A percentile compares a stretch with the other conserved stretches of the same genome.
These are phyloP conservation scores for Pseudocercospora vitis DNA, from an alignment of 2,329 filamentous ascomycete species.

Conservation along the genomic window DNA sequence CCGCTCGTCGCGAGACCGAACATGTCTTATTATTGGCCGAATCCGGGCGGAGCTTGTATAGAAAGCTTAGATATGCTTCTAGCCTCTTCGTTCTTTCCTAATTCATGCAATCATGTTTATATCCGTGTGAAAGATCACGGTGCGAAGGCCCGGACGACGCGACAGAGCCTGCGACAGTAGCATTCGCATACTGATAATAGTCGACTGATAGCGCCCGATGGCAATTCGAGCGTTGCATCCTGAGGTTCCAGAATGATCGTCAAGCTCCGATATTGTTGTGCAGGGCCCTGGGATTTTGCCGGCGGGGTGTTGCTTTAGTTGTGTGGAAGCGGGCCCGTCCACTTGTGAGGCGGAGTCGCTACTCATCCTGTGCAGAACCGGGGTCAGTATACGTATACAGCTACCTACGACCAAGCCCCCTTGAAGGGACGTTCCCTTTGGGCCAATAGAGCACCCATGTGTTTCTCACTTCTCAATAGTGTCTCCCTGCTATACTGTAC, in stretches of 20 bases:
- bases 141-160: background rate
- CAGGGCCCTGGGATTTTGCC: conserved; percentile 9
- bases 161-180: conserved; percentile 1
- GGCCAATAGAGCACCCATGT: too few relatives aligned
- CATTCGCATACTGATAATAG: conserved; percentile 7
- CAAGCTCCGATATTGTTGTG: background rate
- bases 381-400: too few relatives aligned
- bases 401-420: too few relatives aligned
- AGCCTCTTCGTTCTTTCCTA: background rate
- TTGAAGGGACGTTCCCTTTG: too few relatives aligned
- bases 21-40: background rate
- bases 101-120: background rate
- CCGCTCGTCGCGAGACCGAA: background rate
- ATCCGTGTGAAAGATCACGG: background rate
- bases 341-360: background rate
- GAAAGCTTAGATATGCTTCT: background rate
- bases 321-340: conserved; percentile 5
- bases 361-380: too few relatives aligned
- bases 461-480: too few relatives aligned
- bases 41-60: background rate
- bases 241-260: conserved; percentile 3
- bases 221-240: conserved; percentile 10
- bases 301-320: conserved; percentile 15
- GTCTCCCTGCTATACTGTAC: too few relatives aligned
- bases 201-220: too few relatives aligned